Base-by-base conservation (phyloP, 148 eudicot species). In the Fagopyrum tataricum region DNA sequence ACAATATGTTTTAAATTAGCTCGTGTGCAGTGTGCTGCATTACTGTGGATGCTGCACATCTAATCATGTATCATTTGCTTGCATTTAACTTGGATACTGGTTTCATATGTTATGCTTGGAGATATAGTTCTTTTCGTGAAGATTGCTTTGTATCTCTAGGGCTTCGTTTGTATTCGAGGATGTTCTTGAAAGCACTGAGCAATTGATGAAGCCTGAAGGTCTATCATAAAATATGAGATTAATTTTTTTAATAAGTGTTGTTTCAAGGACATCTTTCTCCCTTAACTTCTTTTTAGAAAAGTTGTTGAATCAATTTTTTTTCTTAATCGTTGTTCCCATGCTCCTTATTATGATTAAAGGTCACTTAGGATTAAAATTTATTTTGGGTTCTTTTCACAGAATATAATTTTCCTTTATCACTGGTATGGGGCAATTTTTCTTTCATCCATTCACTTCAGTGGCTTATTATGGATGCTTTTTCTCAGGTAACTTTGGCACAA, bases 401-500 rank as follows among this genome's bases (percentile, higher is more conserved):
- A 26, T 40, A 11, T 64, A 18, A 7, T 64, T 15, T 40, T 64
- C 69, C 15, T 64, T 40, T 64, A 12, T 59, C 37, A 59, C 67
- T 59, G 67, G 67, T 64, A 40, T 64, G 69, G n/a, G 17, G 2
- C 11, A 64, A 53, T 53, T 23, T 18, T 53, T 53, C 23, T 12
- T 17, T 15, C 69, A 31, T 18, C 69, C 37, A 64, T 18, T 64
- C 43, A 26, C 69, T 18, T 64, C 43, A 26, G n/a, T 64, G 59
- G 59, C 59, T n/a, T 53, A 53, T 53, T 53, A 6, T 18, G 59
- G 23, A 53, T 53, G 17, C 7, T 53, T 6, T 6, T 46, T 53
- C 18, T 53, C 18, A 64, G 85, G 73, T 79, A 70, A 79, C 85
- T 53, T 58, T 82, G 52, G 82, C 85, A 6, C 85, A 82, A 7